Conservation (phyloP, 1,284 basidiomycete species). For the Ceratorhiza oryzae-sativae region DNA sequence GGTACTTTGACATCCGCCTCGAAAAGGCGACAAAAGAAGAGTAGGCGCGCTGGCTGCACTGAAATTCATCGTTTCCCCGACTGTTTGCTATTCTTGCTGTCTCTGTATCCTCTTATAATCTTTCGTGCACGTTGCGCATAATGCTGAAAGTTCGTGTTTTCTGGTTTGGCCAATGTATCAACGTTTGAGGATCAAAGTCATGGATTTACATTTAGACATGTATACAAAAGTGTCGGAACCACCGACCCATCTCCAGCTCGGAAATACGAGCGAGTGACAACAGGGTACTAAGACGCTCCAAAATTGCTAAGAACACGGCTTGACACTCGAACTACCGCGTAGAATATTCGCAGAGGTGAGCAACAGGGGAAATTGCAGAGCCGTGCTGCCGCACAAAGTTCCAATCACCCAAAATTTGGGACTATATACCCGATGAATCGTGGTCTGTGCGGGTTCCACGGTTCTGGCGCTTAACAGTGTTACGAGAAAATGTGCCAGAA, state of each 20-base stretch:
- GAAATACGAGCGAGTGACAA: conserved; percentile 52
- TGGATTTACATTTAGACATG: not conserved
- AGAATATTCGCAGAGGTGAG: conserved; percentile 68
- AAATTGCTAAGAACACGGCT: conserved; percentile 71
- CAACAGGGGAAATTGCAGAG: conserved; percentile 78
- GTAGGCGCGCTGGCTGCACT: conserved; percentile 11
- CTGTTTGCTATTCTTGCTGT: not conserved
- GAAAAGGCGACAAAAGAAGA: conserved; percentile 19
- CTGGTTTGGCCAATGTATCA: not conserved
- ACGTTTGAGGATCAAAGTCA: not conserved
- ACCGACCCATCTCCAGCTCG: conserved; percentile 75
- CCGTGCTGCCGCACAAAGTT: conserved; percentile 79
- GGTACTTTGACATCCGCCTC: conserved; percentile 9
- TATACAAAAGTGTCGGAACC: conserved; percentile 66
- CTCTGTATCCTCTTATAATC: not conserved
- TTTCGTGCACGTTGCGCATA: not conserved
- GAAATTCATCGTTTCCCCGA: not conserved
- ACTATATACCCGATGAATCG: not conserved
- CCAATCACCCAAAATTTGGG: conserved; percentile 11
- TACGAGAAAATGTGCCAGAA: not conserved
- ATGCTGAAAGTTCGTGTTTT: not conserved
- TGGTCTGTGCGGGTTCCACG: conserved; percentile 29
- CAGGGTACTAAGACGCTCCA: conserved; percentile 80
- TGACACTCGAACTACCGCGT: conserved; percentile 87
- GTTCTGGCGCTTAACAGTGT: conserved; percentile 14